Percentiles rank a stretch among this genome's conserved stretches.
Evolutionary conservation across 805 yeast species (phyloP).

Genomic region (Wickerhamiella qilinensis): DNA sequence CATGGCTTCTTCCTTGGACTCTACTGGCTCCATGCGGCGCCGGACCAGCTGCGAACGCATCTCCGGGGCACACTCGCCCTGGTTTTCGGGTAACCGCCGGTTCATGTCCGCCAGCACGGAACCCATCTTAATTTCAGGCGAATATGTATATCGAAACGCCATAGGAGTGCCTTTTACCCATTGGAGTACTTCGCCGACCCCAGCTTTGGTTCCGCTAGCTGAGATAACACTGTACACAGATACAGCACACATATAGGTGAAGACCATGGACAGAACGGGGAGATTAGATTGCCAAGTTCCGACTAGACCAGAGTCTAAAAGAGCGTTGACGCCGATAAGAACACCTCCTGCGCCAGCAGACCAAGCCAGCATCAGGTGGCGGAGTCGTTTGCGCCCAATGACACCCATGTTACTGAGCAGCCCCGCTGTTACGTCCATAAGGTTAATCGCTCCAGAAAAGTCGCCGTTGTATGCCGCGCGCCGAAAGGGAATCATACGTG

Average conservation of each 20-base stretch:
- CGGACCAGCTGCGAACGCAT: slow-evolving; percentile 20
- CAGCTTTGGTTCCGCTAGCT: slow-evolving; percentile 32
- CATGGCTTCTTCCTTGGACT: slow-evolving; percentile 49
- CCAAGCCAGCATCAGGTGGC: slow-evolving; percentile 22
- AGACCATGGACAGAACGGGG: slow-evolving; percentile 31
- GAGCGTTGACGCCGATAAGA: slow-evolving; percentile 31
- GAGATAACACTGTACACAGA: slow-evolving; percentile 33
- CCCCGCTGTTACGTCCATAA: slow-evolving; percentile 48
- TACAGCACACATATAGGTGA: slow-evolving; percentile 33
- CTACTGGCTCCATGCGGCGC: slow-evolving; percentile 24
- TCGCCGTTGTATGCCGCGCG: slow-evolving; percentile 42
- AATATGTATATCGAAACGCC: slow-evolving; percentile 44
- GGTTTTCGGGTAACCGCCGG: slow-evolving; percentile 27
- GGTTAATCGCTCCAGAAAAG: slow-evolving; percentile 35
- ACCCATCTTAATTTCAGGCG: slow-evolving; percentile 54
- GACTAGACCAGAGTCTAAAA: slow-evolving; percentile 26
- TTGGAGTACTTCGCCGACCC: slow-evolving; percentile 38
- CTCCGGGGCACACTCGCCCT: slow-evolving; percentile 24
- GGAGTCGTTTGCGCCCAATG: slow-evolving; percentile 22
- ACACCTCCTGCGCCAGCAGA: slow-evolving; percentile 22
- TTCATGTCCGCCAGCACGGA: slow-evolving; percentile 52
- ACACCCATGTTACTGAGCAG: slow-evolving; percentile 31
- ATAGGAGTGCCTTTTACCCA: slow-evolving; percentile 56
- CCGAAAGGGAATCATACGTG: slow-evolving; percentile 49
- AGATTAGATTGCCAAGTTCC: slow-evolving; percentile 23